Percentiles rank a stretch among this genome's conserved stretches.
phyloP scores from a whole-genome alignment of 495 filamentous ascomycete genomes.

The Massariosphaeria phaeospora region DNA sequence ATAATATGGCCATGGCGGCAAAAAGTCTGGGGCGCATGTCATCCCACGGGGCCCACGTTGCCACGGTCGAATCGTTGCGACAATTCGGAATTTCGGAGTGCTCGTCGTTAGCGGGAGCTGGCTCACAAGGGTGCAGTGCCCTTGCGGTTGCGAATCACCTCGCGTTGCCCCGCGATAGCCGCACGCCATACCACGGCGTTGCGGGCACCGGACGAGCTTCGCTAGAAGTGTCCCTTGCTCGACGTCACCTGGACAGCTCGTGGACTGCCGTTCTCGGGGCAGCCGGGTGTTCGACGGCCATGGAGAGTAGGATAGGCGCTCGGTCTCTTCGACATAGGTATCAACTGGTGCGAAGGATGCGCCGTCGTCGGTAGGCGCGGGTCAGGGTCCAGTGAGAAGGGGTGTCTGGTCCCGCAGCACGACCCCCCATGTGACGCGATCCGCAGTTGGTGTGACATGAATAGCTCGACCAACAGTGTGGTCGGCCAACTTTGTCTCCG shows the following conservation, averaged over 20 bases:
- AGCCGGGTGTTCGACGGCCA: not conserved
- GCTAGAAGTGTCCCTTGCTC: not conserved
- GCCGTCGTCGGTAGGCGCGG: slow-evolving; percentile 9
- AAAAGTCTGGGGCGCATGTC: too few relatives aligned
- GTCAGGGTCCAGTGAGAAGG: not conserved
- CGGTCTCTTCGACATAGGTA: not conserved
- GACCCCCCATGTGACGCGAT: slow-evolving; percentile 6
- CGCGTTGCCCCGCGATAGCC: slow-evolving; percentile 18
- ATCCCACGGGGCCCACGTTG: too few relatives aligned
- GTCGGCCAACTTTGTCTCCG: too few relatives aligned
- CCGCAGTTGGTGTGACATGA: slow-evolving; percentile 6
- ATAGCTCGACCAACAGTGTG: too few relatives aligned
- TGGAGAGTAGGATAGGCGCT: not conserved
- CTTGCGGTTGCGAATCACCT: not conserved
- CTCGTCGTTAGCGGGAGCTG: too few relatives aligned
- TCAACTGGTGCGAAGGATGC: not conserved
- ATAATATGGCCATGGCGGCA: too few relatives aligned
- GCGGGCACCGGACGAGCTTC: not conserved
- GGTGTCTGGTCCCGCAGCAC: not conserved
- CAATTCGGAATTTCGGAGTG: too few relatives aligned
- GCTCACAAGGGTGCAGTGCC: not conserved
- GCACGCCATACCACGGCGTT: slow-evolving; percentile 10
- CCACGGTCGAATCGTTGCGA: too few relatives aligned
- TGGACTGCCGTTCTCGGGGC: not conserved
- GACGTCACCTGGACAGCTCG: slow-evolving; percentile 18